Base-by-base conservation (phyloP, 2,329 filamentous ascomycete species). In the Aspergillus carbonarius region DNA sequence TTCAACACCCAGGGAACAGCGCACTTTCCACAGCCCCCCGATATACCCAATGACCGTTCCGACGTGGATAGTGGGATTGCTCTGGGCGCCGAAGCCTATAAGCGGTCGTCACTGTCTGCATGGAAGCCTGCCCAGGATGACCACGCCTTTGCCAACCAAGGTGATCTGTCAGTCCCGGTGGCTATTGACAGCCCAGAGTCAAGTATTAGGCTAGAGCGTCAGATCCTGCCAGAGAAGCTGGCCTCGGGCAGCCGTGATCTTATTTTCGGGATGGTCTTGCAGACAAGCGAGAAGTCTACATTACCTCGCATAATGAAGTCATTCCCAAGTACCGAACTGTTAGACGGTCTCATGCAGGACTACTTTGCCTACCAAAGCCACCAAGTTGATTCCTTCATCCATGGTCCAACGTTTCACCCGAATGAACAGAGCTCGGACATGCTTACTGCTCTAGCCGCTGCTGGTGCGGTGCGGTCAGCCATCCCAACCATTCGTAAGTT, bases 211-310 rank as follows among this genome's bases (percentile, higher is more conserved):
- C 54, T 61, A n/a, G 63, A 66, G 2, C 59, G 58, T 7, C 62
- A 67, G 39, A 62, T 65, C 7, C 58, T 70, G 1, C 65, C 62
- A 1, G 70, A 72, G 23, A 60, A 63, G 1, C 51, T 72, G 3
- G 65, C 67, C 2, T 54, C 66, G 2, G 66, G 64, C 9, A 79
- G 77, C 18, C 81, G 86, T 3, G 88, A 91, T 70, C 82, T 81
- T 48, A 81, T 90, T 1, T 76, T 91, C 56, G 86, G 83, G 10
- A 80, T 90, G 58, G 83, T 90, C 1, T 74, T 91, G 35, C 79
- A 81, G 51, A 85, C 82, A 4, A 87, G 83, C 64, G 62, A 74
- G 75, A 66, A 82, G 72, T 74, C 81, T 73, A 72, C 81, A 69
- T 59, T 81, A 78, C 51, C 83, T 85, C 18, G 84, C 82, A 17